These are phyloP conservation scores for Patellifolia procumbens DNA, from an alignment of 179 eudicot species.

Conservation along the genomic window DNA sequence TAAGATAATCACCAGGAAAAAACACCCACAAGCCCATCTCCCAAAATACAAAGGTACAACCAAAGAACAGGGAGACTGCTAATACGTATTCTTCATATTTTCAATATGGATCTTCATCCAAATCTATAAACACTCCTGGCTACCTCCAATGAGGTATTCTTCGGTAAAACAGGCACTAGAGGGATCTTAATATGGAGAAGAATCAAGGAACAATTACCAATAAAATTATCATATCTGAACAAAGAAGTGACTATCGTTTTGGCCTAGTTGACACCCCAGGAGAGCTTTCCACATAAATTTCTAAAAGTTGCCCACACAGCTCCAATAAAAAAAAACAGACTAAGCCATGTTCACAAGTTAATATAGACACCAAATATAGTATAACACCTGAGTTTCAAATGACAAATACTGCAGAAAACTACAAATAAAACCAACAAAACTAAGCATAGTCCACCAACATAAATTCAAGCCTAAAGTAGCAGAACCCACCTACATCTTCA, in stretches of 20 bases:
- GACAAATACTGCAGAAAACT: not conserved
- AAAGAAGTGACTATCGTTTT: not conserved
- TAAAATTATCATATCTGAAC: not conserved
- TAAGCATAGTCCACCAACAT: not conserved
- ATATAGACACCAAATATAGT: not conserved
- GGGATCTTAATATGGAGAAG: not conserved
- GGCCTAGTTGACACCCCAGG: not conserved
- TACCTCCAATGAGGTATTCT: not conserved
- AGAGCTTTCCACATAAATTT: not conserved
- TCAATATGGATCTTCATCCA: not conserved
- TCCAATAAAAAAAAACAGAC: not conserved
- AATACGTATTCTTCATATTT: not conserved
- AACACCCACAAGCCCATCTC: not conserved
- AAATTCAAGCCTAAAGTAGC: not conserved
- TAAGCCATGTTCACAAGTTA: not conserved
- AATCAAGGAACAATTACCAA: not conserved
- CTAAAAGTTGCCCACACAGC: constrained; percentile 1
- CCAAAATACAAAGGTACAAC: not conserved
- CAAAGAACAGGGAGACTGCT: not conserved
- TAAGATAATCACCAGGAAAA: not conserved
- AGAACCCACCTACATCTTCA: not conserved
- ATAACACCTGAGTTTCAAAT: not conserved
- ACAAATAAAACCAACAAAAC: not conserved
- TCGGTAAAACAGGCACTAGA: not conserved
- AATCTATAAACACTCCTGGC: not conserved